These are phyloP conservation scores for Nannochloropsis gaditana DNA, from an alignment of 108 stramenopile species.

Conservation along the genomic window DNA sequence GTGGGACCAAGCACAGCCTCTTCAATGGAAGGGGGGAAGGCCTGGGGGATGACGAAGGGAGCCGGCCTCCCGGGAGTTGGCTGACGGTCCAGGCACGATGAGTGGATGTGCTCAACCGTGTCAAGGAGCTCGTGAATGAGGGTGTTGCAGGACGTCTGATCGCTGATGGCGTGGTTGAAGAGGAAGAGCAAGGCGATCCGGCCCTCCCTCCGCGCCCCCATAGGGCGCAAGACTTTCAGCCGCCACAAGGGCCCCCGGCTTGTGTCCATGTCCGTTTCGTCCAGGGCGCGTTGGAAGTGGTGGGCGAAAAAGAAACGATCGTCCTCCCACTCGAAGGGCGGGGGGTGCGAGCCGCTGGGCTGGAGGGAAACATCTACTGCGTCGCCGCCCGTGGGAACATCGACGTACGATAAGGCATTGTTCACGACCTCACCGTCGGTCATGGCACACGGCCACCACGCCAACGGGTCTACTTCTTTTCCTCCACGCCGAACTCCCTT, in stretches of 20 bases:
- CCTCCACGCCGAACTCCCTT: background rate
- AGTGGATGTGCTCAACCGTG: slow-evolving; percentile 18
- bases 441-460: slow-evolving; percentile 21
- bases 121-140: slow-evolving; percentile 40
- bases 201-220: background rate
- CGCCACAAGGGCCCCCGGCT: slow-evolving; percentile 40
- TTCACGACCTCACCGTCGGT: slow-evolving; percentile 30
- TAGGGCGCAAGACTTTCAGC: slow-evolving; percentile 35
- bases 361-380: slow-evolving; percentile 19
- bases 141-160: slow-evolving; percentile 43
- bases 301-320: background rate
- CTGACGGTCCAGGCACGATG: background rate
- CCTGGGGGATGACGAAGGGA: background rate
- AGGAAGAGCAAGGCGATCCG: slow-evolving; percentile 43
- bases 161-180: slow-evolving; percentile 50
- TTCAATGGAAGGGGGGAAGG: slow-evolving; percentile 39
- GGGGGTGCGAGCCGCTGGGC: background rate
- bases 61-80: background rate
- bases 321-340: background rate
- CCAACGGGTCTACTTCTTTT: slow-evolving; percentile 38
- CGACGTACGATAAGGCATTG: slow-evolving; percentile 26
- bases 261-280: slow-evolving; percentile 34
- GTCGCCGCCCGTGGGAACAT: background rate
- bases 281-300: slow-evolving; percentile 29
- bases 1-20: slow-evolving; percentile 24